These are phyloP conservation scores for Chrysosporium keratinophilum DNA, from an alignment of 2,329 filamentous ascomycete genomes.

Conservation along the genomic window DNA sequence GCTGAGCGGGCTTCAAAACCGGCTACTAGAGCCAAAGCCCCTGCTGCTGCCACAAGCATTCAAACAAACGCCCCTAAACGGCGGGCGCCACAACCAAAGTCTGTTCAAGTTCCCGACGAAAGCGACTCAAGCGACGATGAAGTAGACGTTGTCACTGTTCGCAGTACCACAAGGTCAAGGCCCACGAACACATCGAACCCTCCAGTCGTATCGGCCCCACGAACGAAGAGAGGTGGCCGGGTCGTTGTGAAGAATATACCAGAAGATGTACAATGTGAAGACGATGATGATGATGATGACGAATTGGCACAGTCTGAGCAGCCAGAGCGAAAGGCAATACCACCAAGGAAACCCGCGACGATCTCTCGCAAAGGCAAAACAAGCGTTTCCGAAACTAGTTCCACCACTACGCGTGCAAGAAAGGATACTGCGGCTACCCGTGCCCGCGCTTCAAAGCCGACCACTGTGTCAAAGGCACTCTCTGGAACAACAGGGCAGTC, in stretches of 20 bases:
- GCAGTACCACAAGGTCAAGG: neutral
- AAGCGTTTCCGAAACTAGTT: neutral
- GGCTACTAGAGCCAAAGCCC: neutral
- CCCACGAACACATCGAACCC: slow-evolving; percentile 3
- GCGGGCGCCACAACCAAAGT: slow-evolving; percentile 8
- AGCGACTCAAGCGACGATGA: slow-evolving; percentile 17
- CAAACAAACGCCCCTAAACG: slow-evolving; percentile 4
- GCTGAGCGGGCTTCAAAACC: neutral
- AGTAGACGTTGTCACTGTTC: slow-evolving; percentile 16
- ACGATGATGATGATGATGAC: slow-evolving; percentile 21
- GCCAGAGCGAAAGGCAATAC: slow-evolving; percentile 15
- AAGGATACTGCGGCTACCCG: slow-evolving; percentile 22
- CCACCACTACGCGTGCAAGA: slow-evolving; percentile 15
- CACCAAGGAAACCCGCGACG: slow-evolving; percentile 7
- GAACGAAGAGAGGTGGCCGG: neutral
- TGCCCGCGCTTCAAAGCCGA: neutral
- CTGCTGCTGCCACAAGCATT: neutral
- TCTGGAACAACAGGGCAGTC: neutral
- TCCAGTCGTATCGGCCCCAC: neutral
- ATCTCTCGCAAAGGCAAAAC: slow-evolving; percentile 16
- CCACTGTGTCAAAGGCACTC: neutral
- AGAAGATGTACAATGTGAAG: neutral
- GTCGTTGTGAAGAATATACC: neutral
- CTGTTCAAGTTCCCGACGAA: slow-evolving; percentile 2
- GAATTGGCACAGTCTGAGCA: slow-evolving; percentile 18